Conservation (phyloP, 2,329 filamentous ascomycete species). For the Trichoderma simmonsii region DNA sequence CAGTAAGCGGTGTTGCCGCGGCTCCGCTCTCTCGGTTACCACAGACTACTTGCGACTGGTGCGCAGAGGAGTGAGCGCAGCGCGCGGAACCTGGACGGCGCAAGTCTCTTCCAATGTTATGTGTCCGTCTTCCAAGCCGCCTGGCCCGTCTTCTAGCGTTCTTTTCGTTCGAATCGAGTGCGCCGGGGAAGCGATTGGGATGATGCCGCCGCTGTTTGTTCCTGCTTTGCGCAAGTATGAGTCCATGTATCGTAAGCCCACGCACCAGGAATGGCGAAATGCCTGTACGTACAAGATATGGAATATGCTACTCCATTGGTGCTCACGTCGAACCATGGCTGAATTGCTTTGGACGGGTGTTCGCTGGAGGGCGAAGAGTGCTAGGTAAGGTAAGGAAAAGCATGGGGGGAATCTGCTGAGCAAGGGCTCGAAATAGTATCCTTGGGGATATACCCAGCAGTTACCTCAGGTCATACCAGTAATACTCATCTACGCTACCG, state of each 20-base stretch:
- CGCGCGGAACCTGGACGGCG: slow-evolving; percentile 8
- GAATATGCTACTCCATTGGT: neutral
- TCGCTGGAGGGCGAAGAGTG: neutral
- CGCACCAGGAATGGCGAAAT: neutral
- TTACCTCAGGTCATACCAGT: neutral
- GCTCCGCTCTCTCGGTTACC: slow-evolving; percentile 18
- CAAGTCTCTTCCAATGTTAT: neutral
- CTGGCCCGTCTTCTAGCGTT: slow-evolving; percentile 13
- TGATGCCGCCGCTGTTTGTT: neutral
- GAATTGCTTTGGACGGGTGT: neutral
- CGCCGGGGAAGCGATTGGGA: neutral
- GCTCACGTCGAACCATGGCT: neutral
- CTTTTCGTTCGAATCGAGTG: neutral
- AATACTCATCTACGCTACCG: neutral
- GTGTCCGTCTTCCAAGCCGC: slow-evolving; percentile 12
- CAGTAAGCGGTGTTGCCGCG: slow-evolving; percentile 27
- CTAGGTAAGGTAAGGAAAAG: neutral
- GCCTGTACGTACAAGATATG: neutral
- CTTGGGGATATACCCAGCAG: neutral
- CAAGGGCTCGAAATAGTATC: neutral
- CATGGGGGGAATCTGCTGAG: neutral
- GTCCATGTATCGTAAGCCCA: neutral
- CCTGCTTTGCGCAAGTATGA: neutral
- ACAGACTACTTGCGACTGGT: neutral
- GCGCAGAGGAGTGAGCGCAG: slow-evolving; percentile 7